These are phyloP conservation scores for Rhynchospora breviuscula DNA, from an alignment of 176 grass and related monocot genomes.

Conservation along the genomic window DNA sequence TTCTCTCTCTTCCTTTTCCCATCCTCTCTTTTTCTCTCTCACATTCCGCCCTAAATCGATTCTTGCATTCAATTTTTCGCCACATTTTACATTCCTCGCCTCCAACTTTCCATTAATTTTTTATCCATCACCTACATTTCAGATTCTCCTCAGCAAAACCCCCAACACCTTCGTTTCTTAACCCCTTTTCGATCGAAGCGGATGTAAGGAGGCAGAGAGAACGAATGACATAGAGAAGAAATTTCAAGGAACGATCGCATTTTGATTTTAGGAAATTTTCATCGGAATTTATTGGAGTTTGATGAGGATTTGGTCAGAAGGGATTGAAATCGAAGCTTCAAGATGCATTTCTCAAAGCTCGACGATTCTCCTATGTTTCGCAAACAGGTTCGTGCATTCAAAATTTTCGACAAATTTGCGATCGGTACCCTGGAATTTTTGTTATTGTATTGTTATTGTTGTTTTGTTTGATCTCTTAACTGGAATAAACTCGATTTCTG, in stretches of 20 bases:
- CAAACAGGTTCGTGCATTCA: conserved; percentile 58
- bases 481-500: conserved; percentile 6
- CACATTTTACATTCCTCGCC: conserved; percentile 8
- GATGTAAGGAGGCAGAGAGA: not conserved
- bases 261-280: not conserved
- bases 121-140: not conserved
- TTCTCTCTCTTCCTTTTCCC: conserved; percentile 22
- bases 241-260: not conserved
- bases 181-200: conserved; percentile 14
- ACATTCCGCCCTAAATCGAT: conserved; percentile 20
- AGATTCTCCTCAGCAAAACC: conserved; percentile 14
- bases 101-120: conserved; percentile 16
- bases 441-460: not conserved
- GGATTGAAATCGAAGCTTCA: conserved; percentile 19
- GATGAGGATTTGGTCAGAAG: conserved; percentile 34
- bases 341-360: conserved; percentile 89
- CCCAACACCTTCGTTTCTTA: not conserved
- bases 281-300: not conserved
- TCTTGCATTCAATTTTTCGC: conserved; percentile 13
- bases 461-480: conserved; percentile 11
- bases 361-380: conserved; percentile 99
- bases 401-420: not conserved
- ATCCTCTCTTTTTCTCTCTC: conserved; percentile 20
- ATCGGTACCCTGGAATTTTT: not conserved
- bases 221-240: not conserved